These are phyloP conservation scores for Fusarium penzigii DNA, from an alignment of 2,329 filamentous ascomycete genomes.

Conservation along the genomic window DNA sequence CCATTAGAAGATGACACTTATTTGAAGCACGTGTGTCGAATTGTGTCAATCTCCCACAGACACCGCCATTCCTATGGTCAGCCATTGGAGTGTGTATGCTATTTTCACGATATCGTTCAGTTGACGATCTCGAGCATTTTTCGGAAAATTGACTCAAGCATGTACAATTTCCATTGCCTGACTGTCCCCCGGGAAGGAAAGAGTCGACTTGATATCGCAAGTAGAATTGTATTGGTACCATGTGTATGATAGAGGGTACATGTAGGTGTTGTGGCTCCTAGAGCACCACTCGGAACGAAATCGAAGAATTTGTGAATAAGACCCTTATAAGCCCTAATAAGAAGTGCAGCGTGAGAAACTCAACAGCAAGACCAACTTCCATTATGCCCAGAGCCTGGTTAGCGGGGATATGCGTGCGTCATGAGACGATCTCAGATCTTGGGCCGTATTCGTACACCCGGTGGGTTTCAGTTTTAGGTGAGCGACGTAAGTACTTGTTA, in stretches of 20 bases:
- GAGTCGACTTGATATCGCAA: background rate
- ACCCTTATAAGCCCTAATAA: background rate
- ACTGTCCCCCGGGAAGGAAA: background rate
- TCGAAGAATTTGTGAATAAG: too few relatives aligned
- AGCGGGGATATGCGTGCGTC: conserved; percentile 4
- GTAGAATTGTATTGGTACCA: background rate
- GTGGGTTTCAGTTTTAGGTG: conserved; percentile 32
- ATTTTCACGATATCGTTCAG: too few relatives aligned
- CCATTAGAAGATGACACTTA: background rate
- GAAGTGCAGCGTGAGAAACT: background rate
- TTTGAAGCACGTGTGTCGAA: too few relatives aligned
- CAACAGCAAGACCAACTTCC: background rate
- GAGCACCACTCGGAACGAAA: too few relatives aligned
- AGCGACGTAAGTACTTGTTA: conserved; percentile 17
- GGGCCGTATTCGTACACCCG: conserved; percentile 18
- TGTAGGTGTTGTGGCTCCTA: too few relatives aligned
- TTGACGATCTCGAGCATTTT: too few relatives aligned
- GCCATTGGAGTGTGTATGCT: too few relatives aligned
- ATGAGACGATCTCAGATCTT: conserved; percentile 16
- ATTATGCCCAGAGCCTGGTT: background rate
- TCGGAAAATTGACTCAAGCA: background rate
- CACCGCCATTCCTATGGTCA: too few relatives aligned
- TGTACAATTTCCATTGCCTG: background rate
- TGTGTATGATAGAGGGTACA: too few relatives aligned
- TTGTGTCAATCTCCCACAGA: too few relatives aligned